Conservation (phyloP, 352 stramenopile genomes). For the Nannochloropsis limnetica region DNA sequence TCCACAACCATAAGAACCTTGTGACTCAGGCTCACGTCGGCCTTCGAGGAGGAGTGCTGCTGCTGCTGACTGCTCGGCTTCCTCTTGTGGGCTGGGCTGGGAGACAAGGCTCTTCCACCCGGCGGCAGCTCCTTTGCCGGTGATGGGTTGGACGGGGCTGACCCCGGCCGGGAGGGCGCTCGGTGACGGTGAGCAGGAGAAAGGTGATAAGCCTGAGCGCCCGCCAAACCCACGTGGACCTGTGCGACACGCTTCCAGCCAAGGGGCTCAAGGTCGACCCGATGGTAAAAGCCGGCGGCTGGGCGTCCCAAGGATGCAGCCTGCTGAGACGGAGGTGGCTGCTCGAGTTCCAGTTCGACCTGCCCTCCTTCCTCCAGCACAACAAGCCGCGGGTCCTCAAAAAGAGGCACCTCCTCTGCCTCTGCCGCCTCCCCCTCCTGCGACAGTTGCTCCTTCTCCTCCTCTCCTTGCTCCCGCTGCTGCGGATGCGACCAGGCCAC, state of each 20-base stretch:
- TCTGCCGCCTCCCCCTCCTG: background rate
- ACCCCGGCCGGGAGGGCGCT: background rate
- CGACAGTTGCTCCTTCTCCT: background rate
- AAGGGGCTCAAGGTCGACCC: slow-evolving; percentile 2
- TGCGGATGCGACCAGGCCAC: background rate
- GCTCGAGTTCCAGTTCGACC: slow-evolving; percentile 19
- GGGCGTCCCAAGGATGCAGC: background rate
- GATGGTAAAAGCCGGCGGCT: background rate
- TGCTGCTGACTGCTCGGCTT: background rate
- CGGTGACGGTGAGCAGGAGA: background rate
- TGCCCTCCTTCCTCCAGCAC: slow-evolving; percentile 29
- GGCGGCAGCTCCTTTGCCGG: background rate
- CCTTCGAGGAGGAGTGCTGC: background rate
- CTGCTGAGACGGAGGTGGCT: background rate
- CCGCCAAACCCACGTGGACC: background rate
- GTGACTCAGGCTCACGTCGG: slow-evolving; percentile 13
- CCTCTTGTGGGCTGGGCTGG: background rate
- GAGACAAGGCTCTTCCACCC: background rate
- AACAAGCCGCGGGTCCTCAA: background rate
- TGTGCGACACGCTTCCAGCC: background rate
- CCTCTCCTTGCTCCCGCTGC: background rate
- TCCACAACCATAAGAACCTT: slow-evolving; percentile 29
- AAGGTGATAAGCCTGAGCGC: slow-evolving; percentile 7
- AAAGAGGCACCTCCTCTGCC: background rate
- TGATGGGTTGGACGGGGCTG: background rate